Conservation (phyloP, 306 rosid genomes). For the Phaseolus lunatus region DNA sequence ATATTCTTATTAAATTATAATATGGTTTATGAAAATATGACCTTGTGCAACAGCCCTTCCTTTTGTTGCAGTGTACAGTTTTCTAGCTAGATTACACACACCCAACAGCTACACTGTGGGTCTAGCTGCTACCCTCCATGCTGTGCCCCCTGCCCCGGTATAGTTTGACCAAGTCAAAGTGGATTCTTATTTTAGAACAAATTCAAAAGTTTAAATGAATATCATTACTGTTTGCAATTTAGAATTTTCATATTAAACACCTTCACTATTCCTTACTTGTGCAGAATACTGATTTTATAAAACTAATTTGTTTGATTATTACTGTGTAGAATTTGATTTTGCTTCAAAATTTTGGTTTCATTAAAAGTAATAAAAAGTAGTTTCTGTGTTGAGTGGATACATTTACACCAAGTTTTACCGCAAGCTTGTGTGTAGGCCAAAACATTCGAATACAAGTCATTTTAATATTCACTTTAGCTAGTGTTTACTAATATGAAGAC, state of each 20-base stretch:
- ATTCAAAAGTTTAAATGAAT: background rate
- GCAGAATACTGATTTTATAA: background rate
- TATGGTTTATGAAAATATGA: slow-evolving; percentile 35
- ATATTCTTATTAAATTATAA: slow-evolving; percentile 49
- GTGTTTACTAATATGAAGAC: background rate
- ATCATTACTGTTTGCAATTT: background rate
- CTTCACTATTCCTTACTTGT: background rate
- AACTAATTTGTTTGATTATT: background rate
- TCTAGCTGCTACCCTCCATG: slow-evolving; percentile 7
- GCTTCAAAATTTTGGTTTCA: background rate
- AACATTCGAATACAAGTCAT: background rate
- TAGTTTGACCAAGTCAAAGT: background rate
- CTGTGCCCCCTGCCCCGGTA: background rate
- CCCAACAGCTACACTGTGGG: too few species aligned
- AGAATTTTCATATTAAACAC: background rate
- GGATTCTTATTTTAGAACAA: slow-evolving; percentile 5
- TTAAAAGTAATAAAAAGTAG: background rate
- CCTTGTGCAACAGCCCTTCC: slow-evolving; percentile 31
- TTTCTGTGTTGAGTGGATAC: background rate
- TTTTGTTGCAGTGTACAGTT: slow-evolving; percentile 14
- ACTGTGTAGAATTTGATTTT: background rate
- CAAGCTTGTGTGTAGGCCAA: background rate
- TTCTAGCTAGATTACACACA: background rate
- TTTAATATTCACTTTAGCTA: background rate
- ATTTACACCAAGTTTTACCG: background rate